Percentiles rank a stretch among this genome's conserved stretches.
These are phyloP conservation scores for Arabidopsis hybrid DNA, from an alignment of 441 rosid genomes.

Conservation along the genomic window DNA sequence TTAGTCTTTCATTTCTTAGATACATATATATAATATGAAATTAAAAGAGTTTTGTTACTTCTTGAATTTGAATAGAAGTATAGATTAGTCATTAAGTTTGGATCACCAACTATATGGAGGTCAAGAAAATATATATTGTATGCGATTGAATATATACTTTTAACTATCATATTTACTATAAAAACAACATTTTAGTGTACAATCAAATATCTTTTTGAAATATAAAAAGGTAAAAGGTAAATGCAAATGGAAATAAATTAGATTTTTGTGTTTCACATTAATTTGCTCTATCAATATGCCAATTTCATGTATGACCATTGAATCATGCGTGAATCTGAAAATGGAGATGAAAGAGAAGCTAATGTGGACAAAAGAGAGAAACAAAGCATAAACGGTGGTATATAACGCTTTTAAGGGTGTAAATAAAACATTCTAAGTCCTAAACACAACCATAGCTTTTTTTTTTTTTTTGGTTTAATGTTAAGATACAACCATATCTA, in stretches of 20 bases:
- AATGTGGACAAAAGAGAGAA: constrained; percentile 18
- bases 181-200: background rate
- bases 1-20: too few species aligned
- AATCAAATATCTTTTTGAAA: background rate
- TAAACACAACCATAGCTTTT: too few species aligned
- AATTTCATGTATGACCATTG: background rate
- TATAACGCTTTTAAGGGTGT: background rate
- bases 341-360: constrained; percentile 2
- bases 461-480: too few species aligned
- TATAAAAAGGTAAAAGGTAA: background rate
- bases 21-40: too few species aligned
- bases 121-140: background rate
- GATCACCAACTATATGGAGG: background rate
- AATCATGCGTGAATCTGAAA: background rate
- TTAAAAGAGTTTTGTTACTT: background rate
- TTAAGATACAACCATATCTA: constrained; percentile 10
- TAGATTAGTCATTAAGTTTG: background rate
- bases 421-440: constrained; percentile 10
- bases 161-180: background rate
- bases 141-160: background rate
- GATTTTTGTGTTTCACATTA: background rate
- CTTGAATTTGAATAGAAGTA: background rate
- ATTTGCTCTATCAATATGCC: background rate
- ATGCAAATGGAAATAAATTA: background rate
- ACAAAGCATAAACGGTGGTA: constrained; percentile 8